Evolutionary conservation across 2,329 filamentous ascomycete genomes (phyloP), one percentile per base, ranked within the genome.

Genomic region (Didymella keratinophila): DNA sequence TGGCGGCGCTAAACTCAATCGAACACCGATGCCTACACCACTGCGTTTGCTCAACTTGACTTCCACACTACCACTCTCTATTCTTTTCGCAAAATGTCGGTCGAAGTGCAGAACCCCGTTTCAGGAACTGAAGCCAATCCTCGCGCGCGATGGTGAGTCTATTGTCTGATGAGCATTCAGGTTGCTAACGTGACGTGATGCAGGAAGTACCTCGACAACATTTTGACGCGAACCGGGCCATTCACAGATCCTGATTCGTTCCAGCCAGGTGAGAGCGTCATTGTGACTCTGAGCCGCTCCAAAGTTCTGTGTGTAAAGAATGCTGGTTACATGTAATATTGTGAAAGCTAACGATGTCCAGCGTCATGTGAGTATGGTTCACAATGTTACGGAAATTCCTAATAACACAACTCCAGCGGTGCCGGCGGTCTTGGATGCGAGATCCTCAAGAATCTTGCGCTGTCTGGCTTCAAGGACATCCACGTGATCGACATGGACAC

Each of bases 401-500:
- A 18, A 58, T 70, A 58, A 73, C 46, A 86, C 55, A 84, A 83
- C 81, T 83, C 68, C 62, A 97, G 93, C 67, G 95, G 95, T 57
- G 95, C 95, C 58, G 95, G 95, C 62, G 95, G 95, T 11, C 79
- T 99, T 59, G 95, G 95, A 65, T 99, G 95, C 71, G 95, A 99
- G 76, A 96, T 99, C 43, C 82, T 99, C 51, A 99, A 99, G 82
- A 92, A 99, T 72, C 84, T 99, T 32, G 95, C 95, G 41, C 84
- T 99, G 51, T 97, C 94, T 2, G 93, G 93, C 27, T 99, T 99
- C 82, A 96, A 91, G 78, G 87, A 97, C 71, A 97, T 99, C 67
- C 93, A 99, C 81, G 95, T 99, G 58, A 98, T 99, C 70, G 95
- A 99, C 79, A 99, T 99, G 95, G 92, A 99, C 78, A 99, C 94